These are phyloP conservation scores for Sporothrix schenckii DNA, from an alignment of 2,329 filamentous ascomycete genomes.

Conservation along the genomic window DNA sequence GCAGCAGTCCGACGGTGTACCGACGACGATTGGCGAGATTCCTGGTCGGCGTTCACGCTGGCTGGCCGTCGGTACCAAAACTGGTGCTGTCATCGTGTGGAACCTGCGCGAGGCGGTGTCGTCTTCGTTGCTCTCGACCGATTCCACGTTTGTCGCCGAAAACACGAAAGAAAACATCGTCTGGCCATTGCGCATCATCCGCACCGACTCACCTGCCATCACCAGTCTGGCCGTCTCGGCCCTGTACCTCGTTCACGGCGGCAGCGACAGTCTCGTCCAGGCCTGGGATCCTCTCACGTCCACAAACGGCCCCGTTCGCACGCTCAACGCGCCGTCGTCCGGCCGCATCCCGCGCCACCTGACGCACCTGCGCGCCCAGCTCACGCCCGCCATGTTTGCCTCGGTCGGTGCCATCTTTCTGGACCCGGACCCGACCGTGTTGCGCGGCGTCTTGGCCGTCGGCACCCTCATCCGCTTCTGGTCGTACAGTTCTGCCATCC, in stretches of 20 bases:
- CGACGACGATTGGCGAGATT: conserved; percentile 61
- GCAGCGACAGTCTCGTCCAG: conserved; percentile 92
- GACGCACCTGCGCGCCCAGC: conserved; percentile 56
- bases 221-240: conserved; percentile 81
- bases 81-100: conserved; percentile 79
- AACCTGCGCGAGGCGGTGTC: conserved; percentile 69
- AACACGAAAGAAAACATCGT: conserved; percentile 55
- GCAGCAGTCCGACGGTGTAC: conserved; percentile 55
- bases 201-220: conserved; percentile 87
- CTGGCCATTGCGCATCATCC: conserved; percentile 75
- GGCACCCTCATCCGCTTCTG: conserved; percentile 89
- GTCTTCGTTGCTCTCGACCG: not conserved
- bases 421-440: conserved; percentile 81
- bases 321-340: conserved; percentile 81
- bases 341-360: conserved; percentile 78
- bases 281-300: conserved; percentile 96
- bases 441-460: conserved; percentile 84
- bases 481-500: conserved; percentile 79
- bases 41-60: conserved; percentile 84
- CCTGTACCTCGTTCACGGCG: conserved; percentile 87
- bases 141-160: not conserved
- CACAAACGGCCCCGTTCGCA: conserved; percentile 74
- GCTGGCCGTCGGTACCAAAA: conserved; percentile 77
- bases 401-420: conserved; percentile 82
- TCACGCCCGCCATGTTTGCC: conserved; percentile 73